Conservation (phyloP, 169 alveolate genomes). For the Plasmodium falciparum region DNA sequence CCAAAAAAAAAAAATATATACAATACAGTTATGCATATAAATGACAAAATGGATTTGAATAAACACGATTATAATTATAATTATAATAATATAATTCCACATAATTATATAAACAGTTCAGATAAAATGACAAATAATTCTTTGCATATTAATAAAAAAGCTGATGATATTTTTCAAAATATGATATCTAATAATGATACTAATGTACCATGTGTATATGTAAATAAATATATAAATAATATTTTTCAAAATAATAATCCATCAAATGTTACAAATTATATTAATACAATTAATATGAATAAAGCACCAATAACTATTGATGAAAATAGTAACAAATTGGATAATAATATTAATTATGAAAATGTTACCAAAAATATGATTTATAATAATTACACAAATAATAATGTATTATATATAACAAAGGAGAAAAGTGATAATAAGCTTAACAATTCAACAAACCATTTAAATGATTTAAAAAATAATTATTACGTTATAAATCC, state of each 20-base stretch:
- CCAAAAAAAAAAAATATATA: slow-evolving; percentile 4
- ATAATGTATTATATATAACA: neutral
- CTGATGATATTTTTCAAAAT: slow-evolving; percentile 20
- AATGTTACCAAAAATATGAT: neutral
- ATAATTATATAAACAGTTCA: slow-evolving; percentile 28
- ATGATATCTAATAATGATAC: slow-evolving; percentile 7
- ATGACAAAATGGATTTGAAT: neutral
- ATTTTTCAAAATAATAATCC: slow-evolving; percentile 32
- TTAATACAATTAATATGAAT: neutral
- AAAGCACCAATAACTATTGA: neutral
- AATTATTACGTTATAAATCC: slow-evolving; percentile 11
- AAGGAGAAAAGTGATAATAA: neutral
- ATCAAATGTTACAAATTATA: too few species aligned
- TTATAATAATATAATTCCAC: slow-evolving; percentile 28
- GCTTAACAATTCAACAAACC: neutral
- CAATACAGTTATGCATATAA: neutral
- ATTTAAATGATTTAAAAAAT: slow-evolving; percentile 25
- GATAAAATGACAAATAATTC: slow-evolving; percentile 28
- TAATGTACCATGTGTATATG: slow-evolving; percentile 26
- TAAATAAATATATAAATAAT: slow-evolving; percentile 36
- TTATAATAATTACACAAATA: neutral
- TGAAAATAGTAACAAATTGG: slow-evolving; percentile 1
- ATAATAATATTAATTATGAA: neutral
- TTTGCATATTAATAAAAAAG: slow-evolving; percentile 11
- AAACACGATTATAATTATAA: slow-evolving; percentile 19